Evolutionary conservation across 768 basidiomycete genomes (phyloP), one percentile per base, ranked within the genome.

Genomic region (Naganishia vishniacii): DNA sequence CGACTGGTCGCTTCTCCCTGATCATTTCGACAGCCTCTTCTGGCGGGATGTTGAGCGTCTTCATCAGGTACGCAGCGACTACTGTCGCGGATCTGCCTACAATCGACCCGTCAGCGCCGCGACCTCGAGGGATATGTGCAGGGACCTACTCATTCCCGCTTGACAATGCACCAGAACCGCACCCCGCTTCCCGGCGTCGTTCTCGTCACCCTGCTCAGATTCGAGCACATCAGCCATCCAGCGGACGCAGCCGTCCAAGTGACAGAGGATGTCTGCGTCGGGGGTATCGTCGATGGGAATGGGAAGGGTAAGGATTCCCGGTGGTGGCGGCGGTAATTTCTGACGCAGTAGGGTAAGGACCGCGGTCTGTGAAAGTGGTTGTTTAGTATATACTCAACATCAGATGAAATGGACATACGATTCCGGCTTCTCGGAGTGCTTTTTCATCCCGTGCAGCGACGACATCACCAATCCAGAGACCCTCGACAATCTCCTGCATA

Each of bases 131-230:
- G 25, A 42, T 15, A n/a, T n/a, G n/a, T 53, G 67, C 51, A 64
- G 40, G 31, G 4, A 56, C 53, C 4, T 41, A 89, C 89, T 90
- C 77, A 90, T 81, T 26, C 92, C 92, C 25, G 89, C 90, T 61
- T 89, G 86, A 73, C 92, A 94, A 76, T 95, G 92, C 0, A 95
- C 88, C 20, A 94, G 79, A 1, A 97, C 86, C 0, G 87, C 86
- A 31, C 85, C 79, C 0, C 83, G 85, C 70, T 87, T 88, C 73
- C 84, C 75, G 11, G 81, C 81, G 67, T 87, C 82, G 48, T 90
- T 88, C 75, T 89, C 89, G 13, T 84, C 83, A 51, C 89, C 86
- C 0, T 90, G 80, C 70, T 89, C 69, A 48, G 48, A 34, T 8
- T 85, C 82, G 2, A 92, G 77, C 69, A 91, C 88, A 13, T 83